phyloP scores from a whole-genome alignment of 495 filamentous ascomycete genomes.

The Chaetomidium leptoderma region DNA sequence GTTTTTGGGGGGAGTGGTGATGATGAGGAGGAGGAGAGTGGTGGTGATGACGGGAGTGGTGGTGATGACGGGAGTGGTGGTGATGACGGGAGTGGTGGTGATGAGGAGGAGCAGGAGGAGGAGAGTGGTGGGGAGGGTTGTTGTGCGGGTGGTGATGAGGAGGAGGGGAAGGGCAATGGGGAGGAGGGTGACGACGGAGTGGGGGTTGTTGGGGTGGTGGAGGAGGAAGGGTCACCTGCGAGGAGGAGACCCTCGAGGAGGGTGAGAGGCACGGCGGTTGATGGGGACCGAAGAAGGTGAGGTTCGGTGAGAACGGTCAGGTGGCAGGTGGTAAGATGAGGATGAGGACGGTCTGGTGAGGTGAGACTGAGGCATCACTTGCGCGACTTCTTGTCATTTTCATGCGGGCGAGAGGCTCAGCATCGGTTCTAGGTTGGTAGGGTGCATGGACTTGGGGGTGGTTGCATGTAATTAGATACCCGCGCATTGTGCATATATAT shows the following conservation, averaged over 20 bases:
- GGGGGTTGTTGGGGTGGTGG: background rate
- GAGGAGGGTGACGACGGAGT: background rate
- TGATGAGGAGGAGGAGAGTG: background rate
- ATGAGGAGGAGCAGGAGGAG: background rate
- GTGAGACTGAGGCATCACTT: background rate
- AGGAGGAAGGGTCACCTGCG: background rate
- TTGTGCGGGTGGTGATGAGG: background rate
- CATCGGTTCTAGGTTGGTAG: background rate
- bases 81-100: background rate
- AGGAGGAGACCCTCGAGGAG: background rate
- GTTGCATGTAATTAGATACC: background rate
- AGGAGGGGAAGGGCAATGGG: background rate
- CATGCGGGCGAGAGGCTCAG: background rate
- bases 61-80: background rate
- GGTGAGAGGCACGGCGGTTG: too few species aligned
- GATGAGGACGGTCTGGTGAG: background rate
- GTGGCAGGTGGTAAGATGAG: background rate
- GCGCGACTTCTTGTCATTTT: background rate
- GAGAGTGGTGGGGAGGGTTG: background rate
- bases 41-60: background rate
- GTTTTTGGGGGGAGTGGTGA: background rate
- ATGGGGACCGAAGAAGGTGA: too few species aligned
- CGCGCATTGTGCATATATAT: slow-evolving; percentile 4
- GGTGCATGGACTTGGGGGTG: background rate
- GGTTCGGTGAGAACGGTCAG: too few species aligned